Base-by-base conservation (phyloP, 176 grass and related monocot species). In the Alopecurus myosuroides region DNA sequence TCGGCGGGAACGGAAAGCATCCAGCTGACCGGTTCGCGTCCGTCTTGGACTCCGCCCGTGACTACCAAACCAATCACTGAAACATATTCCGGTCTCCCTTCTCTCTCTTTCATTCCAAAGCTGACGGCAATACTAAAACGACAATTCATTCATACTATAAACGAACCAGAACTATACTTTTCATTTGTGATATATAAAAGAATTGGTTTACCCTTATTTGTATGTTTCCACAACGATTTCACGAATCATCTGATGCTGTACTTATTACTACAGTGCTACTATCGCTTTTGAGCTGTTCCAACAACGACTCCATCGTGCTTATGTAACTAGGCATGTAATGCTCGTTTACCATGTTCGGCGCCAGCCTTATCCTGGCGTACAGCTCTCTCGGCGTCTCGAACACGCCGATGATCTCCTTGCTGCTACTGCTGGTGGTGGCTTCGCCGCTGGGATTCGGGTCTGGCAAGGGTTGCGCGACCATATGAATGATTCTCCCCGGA, bases 271-370 rank as follows among this genome's bases (percentile, higher is more conserved):
- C 84, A 74, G 22, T 77, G 51, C 15, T 64, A 34, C 15, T 64
- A 34, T 91, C 84, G 17, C 75, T 89, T 50, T 77, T 49, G 60
- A 89, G 63, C 29, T 91, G 87, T 84, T 92, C 86, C 40, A 94
- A 84, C 45, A 94, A 80, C 23, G 79, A 83, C 48, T 91, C 92
- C 84, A 94, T 85, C 26, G 92, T 87, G 7, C 87, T 78, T 87
- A 94, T 44, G 77, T 94, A 94, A 36, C 92, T 92, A 39, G 76
- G 87, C 92, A 94, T 94, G 76, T 94, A 92, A 86, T 92, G 92
- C 7, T 94, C 84, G 23, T 92, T 68, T 22, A 94, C 70, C 92
- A 94, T 94, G 60, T 89, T 87, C 30, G 89, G 92, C 7, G 86
- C 89, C 4, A 94, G 89, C 75, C 92, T 79, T 69, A 94, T 87